Percentiles rank a stretch among this genome's conserved stretches.
These are phyloP conservation scores for Beauveria rudraprayagi DNA, from an alignment of 2,329 filamentous ascomycete species.

Conservation along the genomic window DNA sequence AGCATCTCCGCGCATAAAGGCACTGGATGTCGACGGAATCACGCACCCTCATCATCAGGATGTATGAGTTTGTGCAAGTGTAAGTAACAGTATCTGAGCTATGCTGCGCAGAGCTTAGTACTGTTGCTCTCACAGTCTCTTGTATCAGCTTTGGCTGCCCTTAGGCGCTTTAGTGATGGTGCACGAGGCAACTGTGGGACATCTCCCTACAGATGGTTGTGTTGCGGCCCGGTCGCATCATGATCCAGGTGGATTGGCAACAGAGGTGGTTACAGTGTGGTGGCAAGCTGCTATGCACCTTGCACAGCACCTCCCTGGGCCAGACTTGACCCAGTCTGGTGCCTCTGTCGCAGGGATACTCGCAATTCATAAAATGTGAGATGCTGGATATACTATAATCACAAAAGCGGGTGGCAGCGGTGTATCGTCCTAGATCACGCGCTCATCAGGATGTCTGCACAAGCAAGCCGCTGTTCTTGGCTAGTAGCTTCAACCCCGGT, in stretches of 20 bases:
- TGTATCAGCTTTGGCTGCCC: not conserved
- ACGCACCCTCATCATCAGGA: constrained; percentile 17
- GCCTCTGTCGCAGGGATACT: not conserved
- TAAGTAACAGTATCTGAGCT: not conserved
- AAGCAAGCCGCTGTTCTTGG: not conserved
- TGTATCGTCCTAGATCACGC: not conserved
- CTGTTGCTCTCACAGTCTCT: not conserved
- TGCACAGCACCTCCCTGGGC: not conserved
- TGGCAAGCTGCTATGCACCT: constrained; percentile 9
- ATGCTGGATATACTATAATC: constrained; percentile 4
- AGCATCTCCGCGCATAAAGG: constrained; percentile 30
- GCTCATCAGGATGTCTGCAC: not conserved
- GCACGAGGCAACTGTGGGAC: constrained; percentile 8
- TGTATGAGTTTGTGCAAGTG: constrained; percentile 10
- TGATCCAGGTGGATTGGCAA: constrained; percentile 4
- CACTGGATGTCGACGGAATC: constrained; percentile 39
- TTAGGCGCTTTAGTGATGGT: not conserved
- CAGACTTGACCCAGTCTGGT: constrained; percentile 2
- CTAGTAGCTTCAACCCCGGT: constrained; percentile 2
- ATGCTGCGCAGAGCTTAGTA: not conserved
- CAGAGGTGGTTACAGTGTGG: constrained; percentile 21
- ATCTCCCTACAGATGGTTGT: constrained; percentile 10
- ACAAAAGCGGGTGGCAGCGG: constrained; percentile 2
- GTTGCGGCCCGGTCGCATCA: not conserved
- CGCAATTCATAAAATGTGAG: not conserved